Evolutionary conservation across 345 rosid species (phyloP).

Genomic region (Passiflora organensis): DNA sequence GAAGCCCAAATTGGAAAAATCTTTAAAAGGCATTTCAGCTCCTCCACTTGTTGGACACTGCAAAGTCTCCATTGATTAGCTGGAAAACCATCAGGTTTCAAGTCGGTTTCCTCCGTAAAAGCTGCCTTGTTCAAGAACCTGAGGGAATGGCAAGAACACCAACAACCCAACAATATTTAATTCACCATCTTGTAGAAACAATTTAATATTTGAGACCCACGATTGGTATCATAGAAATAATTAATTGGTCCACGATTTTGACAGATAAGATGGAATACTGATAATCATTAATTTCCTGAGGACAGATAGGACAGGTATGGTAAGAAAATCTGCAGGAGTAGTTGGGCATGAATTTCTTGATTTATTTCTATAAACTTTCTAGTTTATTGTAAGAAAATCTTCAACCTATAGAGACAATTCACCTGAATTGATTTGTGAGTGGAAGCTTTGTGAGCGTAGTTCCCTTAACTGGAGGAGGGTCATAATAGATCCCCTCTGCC

Average conservation of each 20-base stretch:
- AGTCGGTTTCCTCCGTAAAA: conserved; percentile 36
- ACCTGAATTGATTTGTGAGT: conserved; percentile 64
- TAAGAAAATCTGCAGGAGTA: no score
- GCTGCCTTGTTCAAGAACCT: conserved; percentile 74
- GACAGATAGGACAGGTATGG: no score
- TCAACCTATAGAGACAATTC: not conserved
- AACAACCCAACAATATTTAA: not conserved
- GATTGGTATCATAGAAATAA: not conserved
- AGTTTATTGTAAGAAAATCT: not conserved
- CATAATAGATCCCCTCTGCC: conserved; percentile 22
- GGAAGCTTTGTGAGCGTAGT: conserved; percentile 41
- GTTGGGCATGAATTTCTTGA: no score
- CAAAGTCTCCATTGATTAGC: conserved; percentile 17
- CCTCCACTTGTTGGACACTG: conserved; percentile 19
- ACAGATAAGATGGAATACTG: no score
- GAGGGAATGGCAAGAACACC: not conserved
- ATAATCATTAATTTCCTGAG: no score
- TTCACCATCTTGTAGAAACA: no score
- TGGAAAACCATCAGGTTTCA: conserved; percentile 23
- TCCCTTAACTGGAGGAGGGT: conserved; percentile 55
- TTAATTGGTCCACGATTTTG: not conserved
- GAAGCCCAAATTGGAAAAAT: conserved; percentile 14
- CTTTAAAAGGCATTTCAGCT: conserved; percentile 19
- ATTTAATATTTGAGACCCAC: no score
- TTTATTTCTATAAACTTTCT: no score